Percentiles rank a stretch among this genome's conserved stretches.
These are phyloP conservation scores for Urochloa ruziziensis DNA, from an alignment of 176 grass and related monocot genomes.

Conservation along the genomic window DNA sequence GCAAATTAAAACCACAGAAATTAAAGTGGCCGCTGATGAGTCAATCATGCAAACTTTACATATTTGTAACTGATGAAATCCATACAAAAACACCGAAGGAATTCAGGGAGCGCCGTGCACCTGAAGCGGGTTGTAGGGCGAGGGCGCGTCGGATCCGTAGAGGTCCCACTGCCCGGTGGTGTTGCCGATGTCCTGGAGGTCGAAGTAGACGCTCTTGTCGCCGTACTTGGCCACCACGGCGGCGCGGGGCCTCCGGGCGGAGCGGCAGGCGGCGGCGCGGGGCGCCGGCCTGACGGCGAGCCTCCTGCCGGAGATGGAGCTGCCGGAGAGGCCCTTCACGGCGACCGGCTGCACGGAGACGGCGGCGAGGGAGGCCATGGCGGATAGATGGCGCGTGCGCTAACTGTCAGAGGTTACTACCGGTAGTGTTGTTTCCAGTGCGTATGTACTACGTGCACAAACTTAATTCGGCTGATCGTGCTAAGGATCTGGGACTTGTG, in stretches of 20 bases:
- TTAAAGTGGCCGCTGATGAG: no score
- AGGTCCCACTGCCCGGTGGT: conserved; percentile 98
- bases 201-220: conserved; percentile 98
- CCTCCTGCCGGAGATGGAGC: conserved; percentile 73
- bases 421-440: neutral
- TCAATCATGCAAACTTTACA: no score
- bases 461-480: conserved; percentile 24
- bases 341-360: conserved; percentile 64
- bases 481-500: conserved; percentile 45
- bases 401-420: neutral
- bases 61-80: no score
- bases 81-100: no score
- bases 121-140: conserved; percentile 93
- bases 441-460: conserved; percentile 28
- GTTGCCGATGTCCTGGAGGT: conserved; percentile 87
- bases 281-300: conserved; percentile 56
- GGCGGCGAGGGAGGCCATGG: conserved; percentile 87
- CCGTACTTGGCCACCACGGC: conserved; percentile 93
- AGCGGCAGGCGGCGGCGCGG: conserved; percentile 27
- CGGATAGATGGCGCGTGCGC: no score
- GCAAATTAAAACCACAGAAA: neutral
- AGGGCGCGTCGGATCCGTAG: conserved; percentile 88
- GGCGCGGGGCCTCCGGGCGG: conserved; percentile 48
- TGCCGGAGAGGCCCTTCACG: conserved; percentile 78
- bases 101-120: conserved; percentile 25